These are phyloP conservation scores for Dysphania ambrosioides DNA, from an alignment of 148 eudicot genomes.

Conservation along the genomic window DNA sequence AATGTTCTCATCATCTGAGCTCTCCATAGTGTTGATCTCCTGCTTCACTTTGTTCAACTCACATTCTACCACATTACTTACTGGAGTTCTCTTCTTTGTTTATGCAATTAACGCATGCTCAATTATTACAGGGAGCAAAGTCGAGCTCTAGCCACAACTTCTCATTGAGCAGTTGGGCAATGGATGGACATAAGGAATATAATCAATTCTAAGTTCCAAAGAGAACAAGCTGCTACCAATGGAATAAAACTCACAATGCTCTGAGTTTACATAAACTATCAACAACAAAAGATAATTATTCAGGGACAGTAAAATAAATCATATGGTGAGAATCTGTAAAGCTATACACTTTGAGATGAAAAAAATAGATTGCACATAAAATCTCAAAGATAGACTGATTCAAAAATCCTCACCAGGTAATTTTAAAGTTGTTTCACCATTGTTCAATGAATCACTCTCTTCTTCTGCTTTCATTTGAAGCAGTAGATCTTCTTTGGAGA, in stretches of 20 bases:
- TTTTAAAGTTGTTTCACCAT: conserved; percentile 29
- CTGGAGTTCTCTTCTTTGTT: conserved; percentile 11
- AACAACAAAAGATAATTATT: no score
- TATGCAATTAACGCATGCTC: conserved; percentile 22
- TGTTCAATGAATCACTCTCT: conserved; percentile 35
- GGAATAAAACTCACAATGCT: background rate
- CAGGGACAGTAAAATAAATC: background rate
- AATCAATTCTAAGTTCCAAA: background rate
- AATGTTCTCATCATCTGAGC: conserved; percentile 33
- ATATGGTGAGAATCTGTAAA: background rate
- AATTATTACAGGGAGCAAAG: conserved; percentile 2
- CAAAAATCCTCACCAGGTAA: conserved; percentile 39
- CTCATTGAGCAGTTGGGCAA: background rate
- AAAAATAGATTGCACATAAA: background rate
- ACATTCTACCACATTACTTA: conserved; percentile 23
- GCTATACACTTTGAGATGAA: background rate
- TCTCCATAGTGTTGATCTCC: conserved; percentile 27
- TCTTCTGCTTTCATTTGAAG: conserved; percentile 40
- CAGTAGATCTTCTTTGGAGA: conserved; percentile 40
- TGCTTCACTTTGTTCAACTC: conserved; percentile 38
- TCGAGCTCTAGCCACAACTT: background rate
- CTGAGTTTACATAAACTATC: no score
- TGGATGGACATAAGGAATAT: background rate
- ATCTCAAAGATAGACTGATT: background rate
- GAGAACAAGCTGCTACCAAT: background rate